Percentiles rank a stretch among this genome's conserved stretches.
These are phyloP conservation scores for Parastagonospora avenae DNA, from an alignment of 2,329 filamentous ascomycete genomes.

Conservation along the genomic window DNA sequence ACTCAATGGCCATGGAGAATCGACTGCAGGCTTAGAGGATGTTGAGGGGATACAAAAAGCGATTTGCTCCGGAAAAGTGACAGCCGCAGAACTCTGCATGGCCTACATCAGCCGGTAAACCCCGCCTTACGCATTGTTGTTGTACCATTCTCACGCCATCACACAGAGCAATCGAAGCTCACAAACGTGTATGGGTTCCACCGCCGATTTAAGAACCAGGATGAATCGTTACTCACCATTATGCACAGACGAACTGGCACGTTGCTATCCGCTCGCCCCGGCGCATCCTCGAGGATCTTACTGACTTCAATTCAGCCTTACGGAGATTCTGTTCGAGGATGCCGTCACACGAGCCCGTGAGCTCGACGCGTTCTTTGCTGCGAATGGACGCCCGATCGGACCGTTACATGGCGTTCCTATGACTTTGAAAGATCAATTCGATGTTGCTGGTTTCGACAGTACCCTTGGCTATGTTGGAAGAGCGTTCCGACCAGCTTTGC, in stretches of 20 bases:
- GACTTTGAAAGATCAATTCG: slow-evolving; percentile 57
- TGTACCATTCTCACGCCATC: slow-evolving; percentile 44
- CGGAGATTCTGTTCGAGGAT: slow-evolving; percentile 55
- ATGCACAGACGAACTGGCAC: slow-evolving; percentile 50
- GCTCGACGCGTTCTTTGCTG: slow-evolving; percentile 48
- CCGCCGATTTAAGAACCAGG: background rate
- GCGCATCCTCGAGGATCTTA: slow-evolving; percentile 58
- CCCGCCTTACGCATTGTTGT: slow-evolving; percentile 13
- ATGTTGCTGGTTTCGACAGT: slow-evolving; percentile 54
- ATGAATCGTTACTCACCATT: slow-evolving; percentile 10
- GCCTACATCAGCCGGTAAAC: slow-evolving; percentile 40
- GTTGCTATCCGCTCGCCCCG: slow-evolving; percentile 52
- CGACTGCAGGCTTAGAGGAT: slow-evolving; percentile 18
- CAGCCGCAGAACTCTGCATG: slow-evolving; percentile 32
- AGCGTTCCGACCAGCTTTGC: slow-evolving; percentile 57
- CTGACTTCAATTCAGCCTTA: slow-evolving; percentile 45
- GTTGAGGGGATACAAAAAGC: slow-evolving; percentile 26
- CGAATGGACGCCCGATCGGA: slow-evolving; percentile 47
- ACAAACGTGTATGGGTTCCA: slow-evolving; percentile 29
- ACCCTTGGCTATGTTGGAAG: slow-evolving; percentile 68
- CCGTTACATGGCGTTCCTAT: slow-evolving; percentile 56
- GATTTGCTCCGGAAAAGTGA: slow-evolving; percentile 34
- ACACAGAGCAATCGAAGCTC: slow-evolving; percentile 36
- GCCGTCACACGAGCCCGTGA: slow-evolving; percentile 49
- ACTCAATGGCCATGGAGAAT: slow-evolving; percentile 2